A percentile compares a stretch with the other conserved stretches of the same genome.
Evolutionary conservation across 768 basidiomycete species (phyloP).

Genomic region (Kwoniella pini): DNA sequence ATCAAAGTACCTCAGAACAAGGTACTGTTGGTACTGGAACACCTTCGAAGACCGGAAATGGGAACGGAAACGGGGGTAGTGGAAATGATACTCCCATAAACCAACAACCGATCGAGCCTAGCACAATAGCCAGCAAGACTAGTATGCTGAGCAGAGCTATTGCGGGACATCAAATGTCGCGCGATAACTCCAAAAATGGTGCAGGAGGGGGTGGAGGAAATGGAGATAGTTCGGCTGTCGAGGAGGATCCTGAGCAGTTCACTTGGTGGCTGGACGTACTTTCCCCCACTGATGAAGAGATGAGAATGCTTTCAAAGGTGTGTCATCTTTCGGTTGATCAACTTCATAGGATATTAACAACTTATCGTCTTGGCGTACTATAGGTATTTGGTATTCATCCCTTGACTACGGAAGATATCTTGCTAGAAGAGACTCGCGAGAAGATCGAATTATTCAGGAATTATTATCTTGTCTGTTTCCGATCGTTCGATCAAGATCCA

Average conservation of each 20-base stretch:
- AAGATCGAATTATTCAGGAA: slow-evolving; percentile 99
- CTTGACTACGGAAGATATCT: slow-evolving; percentile 97
- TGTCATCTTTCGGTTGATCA: slow-evolving; percentile 19
- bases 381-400: slow-evolving; percentile 97
- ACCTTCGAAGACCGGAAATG: slow-evolving; percentile 12
- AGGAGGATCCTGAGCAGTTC: slow-evolving; percentile 65
- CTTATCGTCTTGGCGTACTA: not conserved
- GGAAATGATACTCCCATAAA: slow-evolving; percentile 13
- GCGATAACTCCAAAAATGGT: slow-evolving; percentile 6
- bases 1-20: slow-evolving; percentile 13
- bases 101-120: slow-evolving; percentile 1
- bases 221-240: slow-evolving; percentile 31
- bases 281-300: slow-evolving; percentile 94
- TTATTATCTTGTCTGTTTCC: slow-evolving; percentile 98
- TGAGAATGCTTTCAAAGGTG: slow-evolving; percentile 94
- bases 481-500: slow-evolving; percentile 97
- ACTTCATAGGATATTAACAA: not conserved
- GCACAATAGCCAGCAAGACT: slow-evolving; percentile 29
- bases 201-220: slow-evolving; percentile 19
- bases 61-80: slow-evolving; percentile 8
- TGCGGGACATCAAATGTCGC: slow-evolving; percentile 23
- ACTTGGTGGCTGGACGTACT: slow-evolving; percentile 98
- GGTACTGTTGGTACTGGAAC: not conserved
- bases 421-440: slow-evolving; percentile 98
- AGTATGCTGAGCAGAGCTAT: slow-evolving; percentile 39